Evolutionary conservation across 768 basidiomycete species (phyloP), one percentile per base, ranked within the genome.

Genomic region (Phaeotremella fagi): DNA sequence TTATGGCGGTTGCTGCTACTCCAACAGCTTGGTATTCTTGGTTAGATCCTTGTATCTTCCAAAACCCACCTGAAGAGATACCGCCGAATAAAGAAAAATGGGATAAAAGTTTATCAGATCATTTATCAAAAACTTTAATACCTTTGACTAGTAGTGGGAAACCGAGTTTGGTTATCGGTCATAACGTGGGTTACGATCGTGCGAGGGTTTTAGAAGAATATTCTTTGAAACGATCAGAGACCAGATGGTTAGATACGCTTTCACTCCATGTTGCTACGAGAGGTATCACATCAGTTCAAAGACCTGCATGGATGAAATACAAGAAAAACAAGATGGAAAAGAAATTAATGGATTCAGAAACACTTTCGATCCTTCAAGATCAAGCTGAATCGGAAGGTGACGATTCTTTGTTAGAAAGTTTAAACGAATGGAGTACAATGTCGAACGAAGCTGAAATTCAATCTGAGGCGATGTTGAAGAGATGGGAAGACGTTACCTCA

Each of bases 131-230:
- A 37, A 65, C 62, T 15, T 55, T 74, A 20, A 70, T 72, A n/a
- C 73, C 72, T 11, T 54, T 74, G 15, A 57, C 62, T 51, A 37
- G 28, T 14, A 27, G 37, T 47, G 23, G 51, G 18, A 24, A 45
- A 29, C 46, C 48, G 2, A 53, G 84, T 14, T 70, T 97, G 26
- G 77, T 97, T 23, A 84, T 97, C 26, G 94, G 95, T 2, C 95
- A 99, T 74, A 95, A 95, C 66, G 85, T 98, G 37, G 87, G 90
- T 0, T 98, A 90, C 72, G 95, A 99, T 73, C 82, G 92, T 16
- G 85, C 82, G 15, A 81, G 92, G 11, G 77, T 94, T 28, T 70
- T 74, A 26, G 87, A 94, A 57, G 95, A 99, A 72, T 98, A 98
- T 70, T 76, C 76, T 58, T 69, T 94, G 4, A 63, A 76, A 1